Evolutionary conservation across 2,329 filamentous ascomycete genomes (phyloP).

Genomic region (Penicillium freii): DNA sequence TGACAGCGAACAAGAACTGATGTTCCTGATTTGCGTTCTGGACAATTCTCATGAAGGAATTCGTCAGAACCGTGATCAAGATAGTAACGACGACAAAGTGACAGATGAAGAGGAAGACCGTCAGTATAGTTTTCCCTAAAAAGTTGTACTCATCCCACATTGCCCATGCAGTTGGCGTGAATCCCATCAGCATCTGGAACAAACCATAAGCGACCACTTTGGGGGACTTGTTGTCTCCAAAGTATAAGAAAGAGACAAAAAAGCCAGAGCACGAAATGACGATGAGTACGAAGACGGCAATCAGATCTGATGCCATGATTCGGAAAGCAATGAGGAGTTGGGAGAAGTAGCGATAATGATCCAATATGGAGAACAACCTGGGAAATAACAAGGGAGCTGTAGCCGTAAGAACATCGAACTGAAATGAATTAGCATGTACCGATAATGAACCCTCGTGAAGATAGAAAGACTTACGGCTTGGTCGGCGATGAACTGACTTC

Average conservation of each 20-base stretch:
- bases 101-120: constrained; percentile 85
- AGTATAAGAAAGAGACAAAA: constrained; percentile 88
- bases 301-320: constrained; percentile 86
- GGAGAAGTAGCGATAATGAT: constrained; percentile 95
- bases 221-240: constrained; percentile 67
- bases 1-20: constrained; percentile 89
- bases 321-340: constrained; percentile 91
- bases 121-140: constrained; percentile 72
- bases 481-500: constrained; percentile 67
- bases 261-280: constrained; percentile 89
- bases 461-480: constrained; percentile 55
- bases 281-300: constrained; percentile 80
- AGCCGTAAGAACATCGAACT: constrained; percentile 85
- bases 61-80: constrained; percentile 90
- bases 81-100: constrained; percentile 95
- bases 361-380: constrained; percentile 85
- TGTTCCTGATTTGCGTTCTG: constrained; percentile 93
- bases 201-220: constrained; percentile 80
- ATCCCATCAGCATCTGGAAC: constrained; percentile 94
- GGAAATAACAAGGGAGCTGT: constrained; percentile 88
- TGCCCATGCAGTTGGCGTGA: constrained; percentile 92
- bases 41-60: constrained; percentile 93
- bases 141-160: constrained; percentile 78
- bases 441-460: background rate
- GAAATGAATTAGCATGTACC: background rate